phyloP scores from a whole-genome alignment of 1,284 basidiomycete species.

The Tetrapyrgos nigripes region DNA sequence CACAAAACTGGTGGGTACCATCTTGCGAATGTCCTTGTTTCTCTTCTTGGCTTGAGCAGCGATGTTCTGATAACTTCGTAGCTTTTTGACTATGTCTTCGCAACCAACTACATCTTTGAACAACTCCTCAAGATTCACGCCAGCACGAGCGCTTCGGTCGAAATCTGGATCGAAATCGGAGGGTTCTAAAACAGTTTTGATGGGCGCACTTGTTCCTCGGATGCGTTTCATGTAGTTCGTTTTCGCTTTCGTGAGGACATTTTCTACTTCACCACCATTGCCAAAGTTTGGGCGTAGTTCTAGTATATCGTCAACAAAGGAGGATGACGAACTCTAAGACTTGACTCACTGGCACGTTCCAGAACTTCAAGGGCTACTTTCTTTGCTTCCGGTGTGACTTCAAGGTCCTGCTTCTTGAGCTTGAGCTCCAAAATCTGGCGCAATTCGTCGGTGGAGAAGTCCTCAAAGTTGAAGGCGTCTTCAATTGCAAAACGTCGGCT shows the following conservation, averaged over 20 bases:
- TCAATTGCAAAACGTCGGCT: conserved; percentile 68
- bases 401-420: conserved; percentile 59
- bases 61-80: conserved; percentile 58
- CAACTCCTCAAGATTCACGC: conserved; percentile 56
- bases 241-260: conserved; percentile 63
- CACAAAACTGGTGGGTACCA: conserved; percentile 70
- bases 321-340: neutral
- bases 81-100: conserved; percentile 54
- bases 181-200: conserved; percentile 57
- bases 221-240: conserved; percentile 52
- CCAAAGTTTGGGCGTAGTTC: conserved; percentile 66
- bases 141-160: conserved; percentile 53
- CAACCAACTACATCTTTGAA: conserved; percentile 69
- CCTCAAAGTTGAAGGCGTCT: conserved; percentile 69
- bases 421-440: conserved; percentile 59
- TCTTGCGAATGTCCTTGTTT: conserved; percentile 49
- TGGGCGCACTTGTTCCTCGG: conserved; percentile 31
- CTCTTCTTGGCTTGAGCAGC: conserved; percentile 48
- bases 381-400: conserved; percentile 62
- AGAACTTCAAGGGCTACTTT: conserved; percentile 59
- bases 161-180: conserved; percentile 69
- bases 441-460: conserved; percentile 62
- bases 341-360: conserved; percentile 46
- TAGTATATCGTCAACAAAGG: neutral
- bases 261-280: conserved; percentile 73